Evolutionary conservation across 257 asterid genomes (phyloP).

Genomic region (Henckelia pumila): DNA sequence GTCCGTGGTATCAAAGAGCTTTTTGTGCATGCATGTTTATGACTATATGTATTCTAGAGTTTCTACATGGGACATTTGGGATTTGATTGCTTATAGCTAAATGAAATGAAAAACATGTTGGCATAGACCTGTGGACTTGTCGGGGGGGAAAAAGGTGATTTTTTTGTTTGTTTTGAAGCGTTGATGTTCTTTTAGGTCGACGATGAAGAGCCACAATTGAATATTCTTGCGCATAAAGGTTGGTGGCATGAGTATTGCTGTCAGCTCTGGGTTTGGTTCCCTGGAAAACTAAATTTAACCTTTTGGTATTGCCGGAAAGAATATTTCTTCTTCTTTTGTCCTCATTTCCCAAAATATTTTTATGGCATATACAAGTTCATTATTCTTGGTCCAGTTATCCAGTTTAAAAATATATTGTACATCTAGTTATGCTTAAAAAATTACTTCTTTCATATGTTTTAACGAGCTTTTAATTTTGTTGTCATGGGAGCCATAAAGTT

Average conservation of each 20-base stretch:
- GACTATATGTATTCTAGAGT: too few species aligned
- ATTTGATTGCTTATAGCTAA: too few species aligned
- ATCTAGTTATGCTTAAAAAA: background rate
- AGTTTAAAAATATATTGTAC: background rate
- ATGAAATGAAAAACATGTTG: background rate
- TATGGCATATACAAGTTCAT: background rate
- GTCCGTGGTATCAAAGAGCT: too few species aligned
- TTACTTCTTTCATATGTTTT: background rate
- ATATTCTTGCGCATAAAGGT: too few species aligned
- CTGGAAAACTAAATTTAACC: background rate
- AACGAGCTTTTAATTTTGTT: constrained; percentile 1
- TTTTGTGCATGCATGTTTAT: too few species aligned
- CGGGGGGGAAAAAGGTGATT: too few species aligned
- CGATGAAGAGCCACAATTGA: too few species aligned
- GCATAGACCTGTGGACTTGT: background rate
- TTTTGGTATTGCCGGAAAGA: background rate
- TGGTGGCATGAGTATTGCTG: background rate
- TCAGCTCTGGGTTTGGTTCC: background rate
- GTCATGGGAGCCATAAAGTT: background rate
- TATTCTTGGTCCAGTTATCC: background rate
- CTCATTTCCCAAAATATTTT: background rate
- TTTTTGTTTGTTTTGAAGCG: background rate
- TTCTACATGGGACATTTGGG: too few species aligned
- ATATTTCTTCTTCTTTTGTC: background rate
- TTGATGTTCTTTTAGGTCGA: background rate